phyloP scores from a whole-genome alignment of 2,329 filamentous ascomycete genomes.

The Cadophora sp. region DNA sequence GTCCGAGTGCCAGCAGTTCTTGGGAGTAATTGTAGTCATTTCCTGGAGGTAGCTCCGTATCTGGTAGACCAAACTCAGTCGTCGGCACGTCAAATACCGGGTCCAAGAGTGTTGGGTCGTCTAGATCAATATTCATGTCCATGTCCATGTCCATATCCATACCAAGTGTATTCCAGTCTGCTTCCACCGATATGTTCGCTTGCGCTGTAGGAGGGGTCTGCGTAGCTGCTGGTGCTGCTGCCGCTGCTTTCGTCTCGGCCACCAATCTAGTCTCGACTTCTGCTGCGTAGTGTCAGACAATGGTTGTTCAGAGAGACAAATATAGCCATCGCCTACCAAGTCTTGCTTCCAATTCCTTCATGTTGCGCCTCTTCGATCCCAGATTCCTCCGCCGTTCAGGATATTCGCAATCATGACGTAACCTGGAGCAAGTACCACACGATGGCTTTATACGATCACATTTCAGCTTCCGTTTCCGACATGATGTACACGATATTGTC shows the following conservation, averaged over 20 bases:
- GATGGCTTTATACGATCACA: slow-evolving; percentile 83
- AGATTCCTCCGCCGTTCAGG: slow-evolving; percentile 90
- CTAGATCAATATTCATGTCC: slow-evolving; percentile 39
- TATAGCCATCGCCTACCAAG: slow-evolving; percentile 64
- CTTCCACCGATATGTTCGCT: slow-evolving; percentile 19
- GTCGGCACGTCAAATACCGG: slow-evolving; percentile 30
- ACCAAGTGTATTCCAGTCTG: slow-evolving; percentile 36
- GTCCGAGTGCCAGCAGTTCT: slow-evolving; percentile 77
- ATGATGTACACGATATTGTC: slow-evolving; percentile 82
- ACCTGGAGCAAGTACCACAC: slow-evolving; percentile 79
- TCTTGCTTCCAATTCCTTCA: slow-evolving; percentile 87
- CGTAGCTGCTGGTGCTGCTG: slow-evolving; percentile 22
- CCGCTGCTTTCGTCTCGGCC: slow-evolving; percentile 44
- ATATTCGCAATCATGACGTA: slow-evolving; percentile 82
- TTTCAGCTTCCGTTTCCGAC: slow-evolving; percentile 83
- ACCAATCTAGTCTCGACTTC: slow-evolving; percentile 77
- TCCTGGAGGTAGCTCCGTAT: slow-evolving; percentile 19
- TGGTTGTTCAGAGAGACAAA: neutral
- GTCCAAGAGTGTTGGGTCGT: slow-evolving; percentile 30
- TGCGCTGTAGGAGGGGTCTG: slow-evolving; percentile 10
- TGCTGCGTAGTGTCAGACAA: slow-evolving; percentile 69
- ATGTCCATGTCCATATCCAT: slow-evolving; percentile 41
- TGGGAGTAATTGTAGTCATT: slow-evolving; percentile 52
- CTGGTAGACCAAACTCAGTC: slow-evolving; percentile 31
- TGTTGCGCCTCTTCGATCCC: slow-evolving; percentile 86